phyloP scores from a whole-genome alignment of 176 grass and related monocot genomes.

The Carex littledalei region DNA sequence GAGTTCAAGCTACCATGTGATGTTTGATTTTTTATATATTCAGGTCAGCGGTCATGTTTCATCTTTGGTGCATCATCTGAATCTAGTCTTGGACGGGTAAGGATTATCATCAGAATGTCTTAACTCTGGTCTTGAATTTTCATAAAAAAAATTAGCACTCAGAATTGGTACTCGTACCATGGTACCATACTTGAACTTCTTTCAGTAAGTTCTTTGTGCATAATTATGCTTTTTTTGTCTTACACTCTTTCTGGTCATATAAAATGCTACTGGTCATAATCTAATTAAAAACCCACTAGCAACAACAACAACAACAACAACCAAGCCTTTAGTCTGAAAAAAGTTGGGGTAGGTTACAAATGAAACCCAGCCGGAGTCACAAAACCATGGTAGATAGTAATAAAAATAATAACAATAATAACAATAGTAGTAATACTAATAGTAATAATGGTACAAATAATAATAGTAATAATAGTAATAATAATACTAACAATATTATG shows the following conservation, averaged over 20 bases:
- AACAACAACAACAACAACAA: no score
- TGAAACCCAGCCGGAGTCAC: no score
- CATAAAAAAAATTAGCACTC: neutral
- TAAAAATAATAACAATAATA: no score
- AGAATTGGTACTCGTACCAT: neutral
- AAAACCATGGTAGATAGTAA: no score
- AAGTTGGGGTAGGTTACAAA: no score
- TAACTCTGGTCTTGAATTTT: neutral
- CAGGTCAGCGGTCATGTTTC: conserved; percentile 98
- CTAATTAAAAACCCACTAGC: neutral
- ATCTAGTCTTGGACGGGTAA: conserved; percentile 96
- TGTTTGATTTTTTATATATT: conserved; percentile 20
- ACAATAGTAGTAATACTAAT: no score
- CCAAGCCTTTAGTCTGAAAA: no score
- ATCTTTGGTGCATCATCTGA: conserved; percentile 92
- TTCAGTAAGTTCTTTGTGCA: neutral
- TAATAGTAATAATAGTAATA: no score
- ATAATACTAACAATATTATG: no score
- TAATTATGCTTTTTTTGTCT: neutral
- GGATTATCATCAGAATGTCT: conserved; percentile 26
- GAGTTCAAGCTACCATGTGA: neutral
- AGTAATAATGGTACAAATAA: no score
- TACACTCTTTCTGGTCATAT: neutral
- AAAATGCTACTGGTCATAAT: neutral
- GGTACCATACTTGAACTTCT: neutral